A percentile compares a stretch with the other conserved stretches of the same genome.
These are phyloP conservation scores for Basipetospora sp. DNA, from an alignment of 2,329 filamentous ascomycete species.

Conservation along the genomic window DNA sequence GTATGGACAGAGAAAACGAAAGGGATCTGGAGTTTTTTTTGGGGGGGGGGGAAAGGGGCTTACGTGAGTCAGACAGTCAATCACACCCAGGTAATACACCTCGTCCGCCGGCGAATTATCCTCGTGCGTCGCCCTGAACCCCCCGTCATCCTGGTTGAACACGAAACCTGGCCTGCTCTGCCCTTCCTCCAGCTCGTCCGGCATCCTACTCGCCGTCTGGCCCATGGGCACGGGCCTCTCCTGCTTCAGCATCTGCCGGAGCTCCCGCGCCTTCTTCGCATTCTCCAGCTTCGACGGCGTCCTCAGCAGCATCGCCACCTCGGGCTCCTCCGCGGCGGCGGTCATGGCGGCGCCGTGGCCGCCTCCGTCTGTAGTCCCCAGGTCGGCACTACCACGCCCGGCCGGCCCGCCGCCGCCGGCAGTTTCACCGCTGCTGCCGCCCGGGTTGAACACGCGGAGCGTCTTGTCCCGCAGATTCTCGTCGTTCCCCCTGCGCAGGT, in stretches of 20 bases:
- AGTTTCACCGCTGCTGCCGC: too few relatives aligned
- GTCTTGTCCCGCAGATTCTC: conserved; percentile 86
- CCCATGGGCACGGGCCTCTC: conserved; percentile 91
- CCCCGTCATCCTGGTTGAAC: conserved; percentile 89
- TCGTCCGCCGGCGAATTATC: conserved; percentile 72
- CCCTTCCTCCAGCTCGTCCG: conserved; percentile 68
- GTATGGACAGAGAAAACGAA: too few relatives aligned
- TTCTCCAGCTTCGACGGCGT: conserved; percentile 91
- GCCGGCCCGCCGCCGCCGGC: too few relatives aligned
- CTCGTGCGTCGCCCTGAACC: conserved; percentile 83
- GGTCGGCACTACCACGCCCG: too few relatives aligned
- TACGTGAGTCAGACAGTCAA: conserved; percentile 94
- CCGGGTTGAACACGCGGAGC: conserved; percentile 83
- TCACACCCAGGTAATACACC: conserved; percentile 95
- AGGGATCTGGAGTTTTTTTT: too few relatives aligned
- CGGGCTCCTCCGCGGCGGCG: conserved; percentile 49
- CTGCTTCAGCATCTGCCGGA: conserved; percentile 81
- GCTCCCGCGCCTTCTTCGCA: conserved; percentile 74
- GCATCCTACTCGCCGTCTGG: conserved; percentile 70
- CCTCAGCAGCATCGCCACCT: conserved; percentile 55
- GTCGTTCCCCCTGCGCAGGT: conserved; percentile 78
- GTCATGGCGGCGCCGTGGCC: too few relatives aligned
- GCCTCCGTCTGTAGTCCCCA: too few relatives aligned
- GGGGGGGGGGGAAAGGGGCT: conserved; percentile 24
- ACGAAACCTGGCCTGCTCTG: conserved; percentile 56